Evolutionary conservation across 495 filamentous ascomycete species (phyloP).

Genomic region (Penicillium cataractarum): DNA sequence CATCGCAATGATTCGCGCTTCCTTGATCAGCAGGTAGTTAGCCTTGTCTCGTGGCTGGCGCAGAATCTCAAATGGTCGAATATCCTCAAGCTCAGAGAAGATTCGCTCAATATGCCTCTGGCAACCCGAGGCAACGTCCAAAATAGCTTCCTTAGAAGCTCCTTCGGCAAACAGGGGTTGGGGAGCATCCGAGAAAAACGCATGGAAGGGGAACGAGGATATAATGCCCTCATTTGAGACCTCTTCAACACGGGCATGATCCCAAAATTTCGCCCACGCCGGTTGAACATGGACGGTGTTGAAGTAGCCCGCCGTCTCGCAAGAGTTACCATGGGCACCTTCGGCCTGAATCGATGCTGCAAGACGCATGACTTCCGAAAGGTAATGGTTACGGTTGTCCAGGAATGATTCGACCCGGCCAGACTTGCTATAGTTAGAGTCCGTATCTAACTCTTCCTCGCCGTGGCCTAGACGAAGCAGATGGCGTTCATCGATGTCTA

Average conservation of each 20-base stretch:
- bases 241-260: slow-evolving; percentile 54
- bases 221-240: slow-evolving; percentile 63
- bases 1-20: slow-evolving; percentile 96
- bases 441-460: slow-evolving; percentile 88
- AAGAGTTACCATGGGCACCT: slow-evolving; percentile 90
- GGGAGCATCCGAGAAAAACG: slow-evolving; percentile 86
- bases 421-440: slow-evolving; percentile 89
- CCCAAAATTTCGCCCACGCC: slow-evolving; percentile 84
- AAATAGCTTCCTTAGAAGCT: slow-evolving; percentile 62
- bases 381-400: slow-evolving; percentile 77
- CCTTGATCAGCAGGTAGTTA: slow-evolving; percentile 93
- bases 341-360: slow-evolving; percentile 81
- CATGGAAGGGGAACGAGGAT: slow-evolving; percentile 84
- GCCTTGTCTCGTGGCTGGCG: slow-evolving; percentile 85
- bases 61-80: slow-evolving; percentile 93
- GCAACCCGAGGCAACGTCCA: slow-evolving; percentile 84
- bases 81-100: slow-evolving; percentile 90
- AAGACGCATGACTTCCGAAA: slow-evolving; percentile 84
- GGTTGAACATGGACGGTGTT: slow-evolving; percentile 88
- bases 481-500: slow-evolving; percentile 96
- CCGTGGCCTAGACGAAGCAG: slow-evolving; percentile 91
- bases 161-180: slow-evolving; percentile 76
- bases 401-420: slow-evolving; percentile 95
- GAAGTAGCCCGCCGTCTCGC: slow-evolving; percentile 97
- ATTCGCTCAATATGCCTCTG: slow-evolving; percentile 90